These are phyloP conservation scores for Achaetomiella virescens DNA, from an alignment of 495 filamentous ascomycete genomes.

Conservation along the genomic window DNA sequence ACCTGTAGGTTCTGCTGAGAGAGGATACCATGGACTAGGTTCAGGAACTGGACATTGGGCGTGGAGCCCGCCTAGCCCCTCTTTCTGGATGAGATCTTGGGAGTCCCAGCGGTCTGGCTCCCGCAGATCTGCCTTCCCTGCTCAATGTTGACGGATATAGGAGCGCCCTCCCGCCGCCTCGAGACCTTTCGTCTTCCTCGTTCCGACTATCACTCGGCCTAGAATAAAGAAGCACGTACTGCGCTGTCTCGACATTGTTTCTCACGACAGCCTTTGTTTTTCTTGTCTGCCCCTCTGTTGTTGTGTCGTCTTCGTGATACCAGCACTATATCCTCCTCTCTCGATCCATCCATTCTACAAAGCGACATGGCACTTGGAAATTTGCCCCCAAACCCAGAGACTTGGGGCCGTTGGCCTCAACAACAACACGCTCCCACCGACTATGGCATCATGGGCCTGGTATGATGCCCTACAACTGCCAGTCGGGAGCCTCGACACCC, in stretches of 20 bases:
- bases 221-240: background rate
- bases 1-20: background rate
- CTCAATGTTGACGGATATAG: constrained; percentile 6
- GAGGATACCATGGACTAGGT: background rate
- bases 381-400: constrained; percentile 25
- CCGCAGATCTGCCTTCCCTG: constrained; percentile 10
- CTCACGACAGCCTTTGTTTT: constrained; percentile 13
- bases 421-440: constrained; percentile 26
- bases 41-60: constrained; percentile 8
- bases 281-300: constrained; percentile 2
- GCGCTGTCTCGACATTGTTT: background rate
- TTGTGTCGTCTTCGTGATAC: background rate
- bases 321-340: background rate
- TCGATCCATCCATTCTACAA: background rate
- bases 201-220: background rate
- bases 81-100: constrained; percentile 25
- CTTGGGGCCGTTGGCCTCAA: constrained; percentile 41
- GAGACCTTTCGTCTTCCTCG: background rate
- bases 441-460: constrained; percentile 33
- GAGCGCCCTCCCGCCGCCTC: background rate
- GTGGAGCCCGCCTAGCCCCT: constrained; percentile 8
- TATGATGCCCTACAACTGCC: constrained; percentile 33
- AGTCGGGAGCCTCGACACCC: constrained; percentile 21
- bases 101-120: constrained; percentile 24
- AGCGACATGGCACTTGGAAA: constrained; percentile 36